phyloP scores from a whole-genome alignment of 345 rosid genomes.

The Lepidium africanum region DNA sequence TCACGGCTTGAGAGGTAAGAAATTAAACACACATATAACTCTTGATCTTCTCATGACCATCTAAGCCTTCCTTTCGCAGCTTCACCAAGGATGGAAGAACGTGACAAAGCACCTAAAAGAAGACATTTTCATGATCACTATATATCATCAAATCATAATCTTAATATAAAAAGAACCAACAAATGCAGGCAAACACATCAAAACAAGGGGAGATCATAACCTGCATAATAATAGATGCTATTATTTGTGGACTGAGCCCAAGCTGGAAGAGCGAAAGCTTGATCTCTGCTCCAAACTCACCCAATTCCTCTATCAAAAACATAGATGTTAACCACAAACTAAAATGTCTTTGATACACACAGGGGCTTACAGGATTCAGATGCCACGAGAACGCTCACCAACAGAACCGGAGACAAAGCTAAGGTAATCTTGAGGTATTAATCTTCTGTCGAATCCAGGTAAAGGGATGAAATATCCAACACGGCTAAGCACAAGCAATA shows the following conservation, averaged over 20 bases:
- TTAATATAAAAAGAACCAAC: neutral
- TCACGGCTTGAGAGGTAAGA: conserved; percentile 59
- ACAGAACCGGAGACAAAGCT: conserved; percentile 84
- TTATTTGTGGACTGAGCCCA: conserved; percentile 89
- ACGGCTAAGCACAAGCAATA: conserved; percentile 64
- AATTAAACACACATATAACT: conserved; percentile 95
- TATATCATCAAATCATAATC: neutral
- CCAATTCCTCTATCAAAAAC: conserved; percentile 65
- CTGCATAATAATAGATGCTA: conserved; percentile 91
- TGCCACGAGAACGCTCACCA: conserved; percentile 42
- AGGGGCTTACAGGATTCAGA: neutral
- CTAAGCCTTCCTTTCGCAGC: conserved; percentile 96
- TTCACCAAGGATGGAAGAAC: conserved; percentile 84
- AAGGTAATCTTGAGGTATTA: conserved; percentile 85
- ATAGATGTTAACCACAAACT: conserved; percentile 1
- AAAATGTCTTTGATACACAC: neutral
- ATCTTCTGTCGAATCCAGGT: conserved; percentile 83
- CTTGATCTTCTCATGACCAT: conserved; percentile 95
- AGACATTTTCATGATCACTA: neutral
- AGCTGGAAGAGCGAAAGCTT: conserved; percentile 93
- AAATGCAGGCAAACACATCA: neutral
- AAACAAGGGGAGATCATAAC: conserved; percentile 29
- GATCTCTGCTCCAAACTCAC: conserved; percentile 67
- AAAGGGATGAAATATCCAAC: conserved; percentile 85
- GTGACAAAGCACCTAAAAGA: conserved; percentile 72